phyloP scores from a whole-genome alignment of 2,329 filamentous ascomycete species.

The Ilyonectria robusta region DNA sequence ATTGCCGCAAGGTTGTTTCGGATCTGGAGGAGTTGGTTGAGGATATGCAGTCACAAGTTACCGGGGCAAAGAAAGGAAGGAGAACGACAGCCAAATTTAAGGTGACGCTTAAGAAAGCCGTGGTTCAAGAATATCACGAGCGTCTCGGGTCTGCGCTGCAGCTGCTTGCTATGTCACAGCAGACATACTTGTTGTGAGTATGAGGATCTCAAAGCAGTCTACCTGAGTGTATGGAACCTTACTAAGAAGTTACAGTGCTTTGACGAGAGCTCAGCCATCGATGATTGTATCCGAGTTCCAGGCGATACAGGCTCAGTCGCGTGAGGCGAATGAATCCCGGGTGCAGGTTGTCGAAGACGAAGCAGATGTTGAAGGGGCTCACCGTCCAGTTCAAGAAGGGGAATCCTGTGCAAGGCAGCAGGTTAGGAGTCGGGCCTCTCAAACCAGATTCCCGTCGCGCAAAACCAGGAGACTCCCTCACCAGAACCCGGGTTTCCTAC shows the following conservation, averaged over 20 bases:
- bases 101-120: conserved; percentile 21
- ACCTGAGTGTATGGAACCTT: too few species aligned
- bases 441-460: not conserved
- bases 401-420: not conserved
- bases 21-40: conserved; percentile 13
- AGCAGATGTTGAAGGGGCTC: not conserved
- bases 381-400: not conserved
- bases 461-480: not conserved
- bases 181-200: conserved; percentile 31
- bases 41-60: conserved; percentile 28
- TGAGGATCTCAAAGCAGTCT: not conserved
- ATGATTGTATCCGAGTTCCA: conserved; percentile 23
- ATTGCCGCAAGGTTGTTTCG: conserved; percentile 15
- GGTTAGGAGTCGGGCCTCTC: not conserved
- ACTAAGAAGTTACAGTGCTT: conserved; percentile 1
- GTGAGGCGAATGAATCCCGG: not conserved
- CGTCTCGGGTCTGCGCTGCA: conserved; percentile 20
- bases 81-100: conserved; percentile 3
- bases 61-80: not conserved
- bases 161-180: conserved; percentile 23
- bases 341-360: not conserved
- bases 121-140: conserved; percentile 25
- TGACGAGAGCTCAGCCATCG: conserved; percentile 17
- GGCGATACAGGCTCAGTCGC: not conserved
- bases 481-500: not conserved